phyloP scores from a whole-genome alignment of 75 land plant genomes.

The Azolla pinnata region DNA sequence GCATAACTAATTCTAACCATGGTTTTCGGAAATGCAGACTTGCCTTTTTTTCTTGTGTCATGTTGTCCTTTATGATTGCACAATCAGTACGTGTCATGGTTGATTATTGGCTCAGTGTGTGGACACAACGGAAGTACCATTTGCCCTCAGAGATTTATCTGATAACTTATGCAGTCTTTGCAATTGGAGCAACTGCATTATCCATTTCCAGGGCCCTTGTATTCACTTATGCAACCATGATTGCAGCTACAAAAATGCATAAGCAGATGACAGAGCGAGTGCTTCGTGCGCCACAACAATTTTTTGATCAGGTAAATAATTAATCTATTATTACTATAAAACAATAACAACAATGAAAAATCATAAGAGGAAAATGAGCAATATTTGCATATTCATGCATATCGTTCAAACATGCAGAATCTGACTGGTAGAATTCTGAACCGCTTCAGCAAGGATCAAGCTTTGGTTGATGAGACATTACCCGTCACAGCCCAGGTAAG shows the following conservation, averaged over 20 bases:
- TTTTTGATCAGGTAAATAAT: slow-evolving; percentile 29
- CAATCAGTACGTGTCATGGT: slow-evolving; percentile 30
- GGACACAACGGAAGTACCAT: slow-evolving; percentile 19
- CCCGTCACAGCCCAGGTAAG: slow-evolving; percentile 23
- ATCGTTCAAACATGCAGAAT: too few species aligned
- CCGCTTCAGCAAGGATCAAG: slow-evolving; percentile 30
- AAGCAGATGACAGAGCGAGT: slow-evolving; percentile 22
- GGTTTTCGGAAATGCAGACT: too few species aligned
- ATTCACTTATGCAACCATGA: slow-evolving; percentile 12
- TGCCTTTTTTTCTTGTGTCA: slow-evolving; percentile 8
- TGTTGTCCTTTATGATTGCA: slow-evolving; percentile 8
- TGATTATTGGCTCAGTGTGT: slow-evolving; percentile 30
- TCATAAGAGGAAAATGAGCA: too few species aligned
- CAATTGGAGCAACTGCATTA: slow-evolving; percentile 11
- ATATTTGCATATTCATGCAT: too few species aligned
- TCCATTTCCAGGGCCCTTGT: slow-evolving; percentile 15
- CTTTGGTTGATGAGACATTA: slow-evolving; percentile 26
- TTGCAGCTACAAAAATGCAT: slow-evolving; percentile 24
- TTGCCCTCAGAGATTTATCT: slow-evolving; percentile 11
- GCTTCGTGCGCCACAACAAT: slow-evolving; percentile 23
- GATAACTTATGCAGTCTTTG: slow-evolving; percentile 16
- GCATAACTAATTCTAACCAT: too few species aligned
- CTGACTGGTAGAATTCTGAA: slow-evolving; percentile 27
- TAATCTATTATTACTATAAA: too few species aligned
- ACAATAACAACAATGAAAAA: too few species aligned